A percentile compares a stretch with the other conserved stretches of the same genome.
phyloP scores from a whole-genome alignment of 2,329 filamentous ascomycete genomes.

The Pseudogymnoascus sp. region DNA sequence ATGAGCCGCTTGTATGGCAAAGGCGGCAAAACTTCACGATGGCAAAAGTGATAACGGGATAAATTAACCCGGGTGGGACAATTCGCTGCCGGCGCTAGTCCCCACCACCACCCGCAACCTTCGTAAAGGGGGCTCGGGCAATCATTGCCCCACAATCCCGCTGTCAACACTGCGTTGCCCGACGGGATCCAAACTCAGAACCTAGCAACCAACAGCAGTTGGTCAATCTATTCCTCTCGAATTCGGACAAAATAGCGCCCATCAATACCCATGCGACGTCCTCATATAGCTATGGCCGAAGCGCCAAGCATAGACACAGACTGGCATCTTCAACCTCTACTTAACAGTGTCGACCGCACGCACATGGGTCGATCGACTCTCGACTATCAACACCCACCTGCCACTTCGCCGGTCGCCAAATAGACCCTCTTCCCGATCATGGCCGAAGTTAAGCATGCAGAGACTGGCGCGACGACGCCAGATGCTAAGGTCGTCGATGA shows the following conservation, averaged over 20 bases:
- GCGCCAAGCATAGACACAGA: not conserved
- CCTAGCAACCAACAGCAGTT: not conserved
- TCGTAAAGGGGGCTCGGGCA: not conserved
- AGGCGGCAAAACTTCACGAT: not conserved
- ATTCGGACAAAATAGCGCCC: not conserved
- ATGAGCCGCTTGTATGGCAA: not conserved
- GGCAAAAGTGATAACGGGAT: not conserved
- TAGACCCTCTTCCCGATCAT: not conserved
- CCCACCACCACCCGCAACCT: not conserved
- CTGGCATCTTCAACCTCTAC: not conserved
- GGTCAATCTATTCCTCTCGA: not conserved
- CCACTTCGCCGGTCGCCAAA: not conserved
- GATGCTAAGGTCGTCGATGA: not conserved
- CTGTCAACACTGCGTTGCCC: not conserved
- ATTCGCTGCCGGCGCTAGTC: not conserved
- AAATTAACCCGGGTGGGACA: conserved; percentile 1
- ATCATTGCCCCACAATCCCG: not conserved
- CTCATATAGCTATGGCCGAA: not conserved
- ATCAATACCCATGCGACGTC: not conserved
- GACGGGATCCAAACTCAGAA: not conserved
- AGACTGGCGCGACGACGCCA: not conserved
- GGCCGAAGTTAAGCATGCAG: not conserved
- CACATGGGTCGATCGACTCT: not conserved
- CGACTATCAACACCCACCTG: not conserved
- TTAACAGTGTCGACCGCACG: not conserved